Evolutionary conservation across 805 yeast species (phyloP), one percentile per base, ranked within the genome.

Genomic region (Henningerozyma blattae): DNA sequence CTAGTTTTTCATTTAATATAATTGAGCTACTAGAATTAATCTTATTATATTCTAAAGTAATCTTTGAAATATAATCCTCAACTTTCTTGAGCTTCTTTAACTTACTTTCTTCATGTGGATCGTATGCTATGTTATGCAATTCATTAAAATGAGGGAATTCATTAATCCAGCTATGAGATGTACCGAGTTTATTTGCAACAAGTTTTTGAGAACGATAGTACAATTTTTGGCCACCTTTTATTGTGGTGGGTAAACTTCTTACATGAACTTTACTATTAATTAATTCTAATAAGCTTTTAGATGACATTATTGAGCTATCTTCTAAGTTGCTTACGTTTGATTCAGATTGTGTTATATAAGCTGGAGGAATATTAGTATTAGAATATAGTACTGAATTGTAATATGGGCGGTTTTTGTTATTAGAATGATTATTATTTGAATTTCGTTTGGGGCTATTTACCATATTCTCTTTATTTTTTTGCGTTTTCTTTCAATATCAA

Each of bases 111-210:
- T 17, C 28, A 18, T 32, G 19, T 5, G 15, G 13, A 15, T 15
- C 18, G 32, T 34, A 45, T 6, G 25, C 10, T 7, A 43, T 29
- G 4, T 38, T 27, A 30, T 29, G 37, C 22, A 50, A 28, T 18
- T 34, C 22, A 13, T 41, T 41, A 31, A 46, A 50, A 34, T 47
- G 41, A 3, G 38, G 42, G 24, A 34, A 37, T 2, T 40, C 40
- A 15, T 39, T 37, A 8, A 48, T 28, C 55, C 55, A 50, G 15
- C 42, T 38, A 8, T 24, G 15, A 8, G 22, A 30, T 13, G 27
- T 22, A 9, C 36, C 37, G 6, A 32, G 15, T 15, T 30, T 36
- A 24, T 39, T 36, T 16, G 22, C 20, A 1, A 42, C 27, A 2
- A 31, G 14, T 5, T 27, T 26, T 7, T n/a, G 27, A 13, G 14